Percentiles rank a stretch among this genome's conserved stretches.
phyloP scores from a whole-genome alignment of 2,329 filamentous ascomycete genomes.

The Penicillium sp. region DNA sequence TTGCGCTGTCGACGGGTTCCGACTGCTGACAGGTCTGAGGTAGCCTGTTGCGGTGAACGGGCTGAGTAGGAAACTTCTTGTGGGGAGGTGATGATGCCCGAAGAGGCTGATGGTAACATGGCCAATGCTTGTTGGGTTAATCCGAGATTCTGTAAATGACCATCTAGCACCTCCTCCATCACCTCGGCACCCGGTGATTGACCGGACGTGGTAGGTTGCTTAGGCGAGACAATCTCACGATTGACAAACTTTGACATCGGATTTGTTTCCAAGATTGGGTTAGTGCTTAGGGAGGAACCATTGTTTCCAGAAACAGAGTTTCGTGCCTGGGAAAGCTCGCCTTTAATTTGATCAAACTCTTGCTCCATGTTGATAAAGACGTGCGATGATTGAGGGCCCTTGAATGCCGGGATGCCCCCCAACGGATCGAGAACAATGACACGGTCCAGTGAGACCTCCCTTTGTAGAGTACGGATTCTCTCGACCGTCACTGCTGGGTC shows the following conservation, averaged over 20 bases:
- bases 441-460: conserved; percentile 69
- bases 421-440: conserved; percentile 85
- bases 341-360: conserved; percentile 70
- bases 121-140: conserved; percentile 69
- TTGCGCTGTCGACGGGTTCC: conserved; percentile 67
- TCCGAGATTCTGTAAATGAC: conserved; percentile 69
- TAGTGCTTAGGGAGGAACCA: conserved; percentile 18
- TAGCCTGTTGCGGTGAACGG: conserved; percentile 26
- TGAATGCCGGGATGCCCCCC: conserved; percentile 74
- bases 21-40: conserved; percentile 47
- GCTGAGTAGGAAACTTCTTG: conserved; percentile 70
- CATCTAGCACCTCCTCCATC: conserved; percentile 32
- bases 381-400: conserved; percentile 62
- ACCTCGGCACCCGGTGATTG: conserved; percentile 8
- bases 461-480: conserved; percentile 44
- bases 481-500: conserved; percentile 43
- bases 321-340: conserved; percentile 54
- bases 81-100: conserved; percentile 85
- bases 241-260: conserved; percentile 47
- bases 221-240: conserved; percentile 26
- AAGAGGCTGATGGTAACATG: conserved; percentile 78
- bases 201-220: conserved; percentile 17
- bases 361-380: conserved; percentile 93
- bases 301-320: conserved; percentile 15
- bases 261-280: conserved; percentile 38